Base-by-base conservation (phyloP, 2,329 filamentous ascomycete species). In the Xylariaceae sp. region DNA sequence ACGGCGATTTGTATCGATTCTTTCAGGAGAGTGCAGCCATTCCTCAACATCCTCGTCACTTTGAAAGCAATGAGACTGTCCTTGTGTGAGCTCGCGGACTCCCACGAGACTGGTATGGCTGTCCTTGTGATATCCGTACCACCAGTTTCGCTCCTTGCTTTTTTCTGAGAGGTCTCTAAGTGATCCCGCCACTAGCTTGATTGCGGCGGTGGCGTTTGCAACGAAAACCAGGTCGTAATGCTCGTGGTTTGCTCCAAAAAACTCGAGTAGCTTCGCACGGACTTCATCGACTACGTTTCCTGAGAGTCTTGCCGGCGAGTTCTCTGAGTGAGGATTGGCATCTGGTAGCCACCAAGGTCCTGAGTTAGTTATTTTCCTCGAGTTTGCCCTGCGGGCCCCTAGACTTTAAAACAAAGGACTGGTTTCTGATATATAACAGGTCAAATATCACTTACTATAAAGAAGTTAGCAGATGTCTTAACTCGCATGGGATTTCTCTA, bases 191-290 rank as follows among this genome's bases (percentile, higher is more conserved):
- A 69, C 66, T 17, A 97, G 73, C 70, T 97, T 97, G 63, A 96
- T 87, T 6, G 86, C 92, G 3, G 92, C 90, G 0, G 93, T 97
- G 17, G 93, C 89, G 69, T 97, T 97, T 34, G 90, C 85, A 22
- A 95, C 90, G 66, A 97, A 97, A 1, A 97, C 73, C 11, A 86
- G 72, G 59, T 85, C 81, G 60, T 81, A 86, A 47, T 84, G 72
- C 36, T 73, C 71, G 2, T 82, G 77, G 58, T 80, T 75, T 16
- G 83, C 83, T 41, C 79, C 78, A 54, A 86, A 77, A 65, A 85
- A 84, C 3, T 66, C 64, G 12, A 86, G 73, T 16, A 81, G 72
- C 51, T 76, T 75, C 51, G 74, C 70, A 13, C 83, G 74, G 7
- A 83, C 72, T 19, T 75, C 71, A 56, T 86, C 80, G 33, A 87